Base-by-base conservation (phyloP, 2,329 filamentous ascomycete genomes). In the Emmonsiellopsis sp. region DNA sequence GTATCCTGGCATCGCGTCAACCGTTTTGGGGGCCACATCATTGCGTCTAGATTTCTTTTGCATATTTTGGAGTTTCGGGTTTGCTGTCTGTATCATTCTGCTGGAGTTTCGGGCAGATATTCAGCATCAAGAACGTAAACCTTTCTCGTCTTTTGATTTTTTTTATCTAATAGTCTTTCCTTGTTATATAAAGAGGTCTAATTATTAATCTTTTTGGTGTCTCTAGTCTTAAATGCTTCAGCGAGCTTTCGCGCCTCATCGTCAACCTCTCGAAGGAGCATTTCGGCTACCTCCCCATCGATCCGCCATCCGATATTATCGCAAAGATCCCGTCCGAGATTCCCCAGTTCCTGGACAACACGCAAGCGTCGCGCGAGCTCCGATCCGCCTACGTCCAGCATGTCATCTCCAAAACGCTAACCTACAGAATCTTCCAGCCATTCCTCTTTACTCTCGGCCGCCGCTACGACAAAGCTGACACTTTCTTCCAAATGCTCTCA, bases 391-490 rank as follows among this genome's bases (percentile, higher is more conserved):
- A 80, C 59, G 68, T 81, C 32, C 74, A 78, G 53, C 77, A 80
- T 59, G 71, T 76, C n/a, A 71, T 82, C 42, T 80, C 77, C 11
- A 78, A 75, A 53, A 74, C 78, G n/a, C 67, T 82, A 50, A 79
- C 75, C 6, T 76, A 75, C 59, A 72, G 77, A 39, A 76, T 81
- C 37, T 81, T 81, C 65, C 75, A 77, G 31, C 79, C 78, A 1
- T 82, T 81, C 68, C 60, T 82, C 27, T 82, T 82, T 66, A 79
- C 76, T 31, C 67, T 80, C 2, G 76, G 77, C 36, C 73, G 74
- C 45, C 68, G 76, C 36, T 77, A 77, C 59, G 77, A 79, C 61
- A 78, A 79, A 59, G 75, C 76, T n/a, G 77, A 81, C 56, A 75
- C 73, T 2, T 71, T 79, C 56, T 78, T 82, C 63, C 69, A 74